Conservation (phyloP, 1,284 basidiomycete genomes). For the Volvariella surrecta region DNA sequence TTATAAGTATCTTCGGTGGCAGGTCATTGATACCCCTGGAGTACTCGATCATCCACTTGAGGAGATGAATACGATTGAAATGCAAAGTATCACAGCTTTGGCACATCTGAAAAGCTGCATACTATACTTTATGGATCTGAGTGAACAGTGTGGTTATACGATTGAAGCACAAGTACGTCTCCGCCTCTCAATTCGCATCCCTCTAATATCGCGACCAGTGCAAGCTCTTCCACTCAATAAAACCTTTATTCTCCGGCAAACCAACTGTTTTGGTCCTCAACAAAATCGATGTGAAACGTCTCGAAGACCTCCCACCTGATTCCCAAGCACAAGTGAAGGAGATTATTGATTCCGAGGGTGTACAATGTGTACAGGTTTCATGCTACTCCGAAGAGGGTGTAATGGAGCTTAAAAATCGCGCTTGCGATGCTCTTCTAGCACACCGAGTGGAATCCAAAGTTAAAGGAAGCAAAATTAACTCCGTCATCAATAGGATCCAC, state of each 20-base stretch:
- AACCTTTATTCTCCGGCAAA: slow-evolving; percentile 89
- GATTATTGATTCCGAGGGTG: slow-evolving; percentile 68
- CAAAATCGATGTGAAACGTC: slow-evolving; percentile 87
- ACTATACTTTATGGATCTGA: slow-evolving; percentile 95
- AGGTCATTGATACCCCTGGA: slow-evolving; percentile 94
- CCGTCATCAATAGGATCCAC: slow-evolving; percentile 88
- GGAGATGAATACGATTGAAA: slow-evolving; percentile 99
- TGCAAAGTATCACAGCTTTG: slow-evolving; percentile 96
- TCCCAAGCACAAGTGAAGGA: slow-evolving; percentile 76
- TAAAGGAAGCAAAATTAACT: slow-evolving; percentile 88
- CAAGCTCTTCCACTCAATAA: slow-evolving; percentile 97
- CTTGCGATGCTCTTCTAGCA: slow-evolving; percentile 88
- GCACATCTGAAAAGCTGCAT: slow-evolving; percentile 90
- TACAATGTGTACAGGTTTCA: slow-evolving; percentile 76
- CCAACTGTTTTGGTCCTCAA: slow-evolving; percentile 91
- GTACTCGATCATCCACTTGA: slow-evolving; percentile 91
- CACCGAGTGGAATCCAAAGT: slow-evolving; percentile 91
- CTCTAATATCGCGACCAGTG: slow-evolving; percentile 42
- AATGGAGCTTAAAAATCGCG: slow-evolving; percentile 88
- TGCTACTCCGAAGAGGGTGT: slow-evolving; percentile 95
- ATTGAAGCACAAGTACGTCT: slow-evolving; percentile 80
- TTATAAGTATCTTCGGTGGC: slow-evolving; percentile 97
- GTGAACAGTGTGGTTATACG: slow-evolving; percentile 93
- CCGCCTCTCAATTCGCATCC: slow-evolving; percentile 1
- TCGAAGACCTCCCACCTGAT: slow-evolving; percentile 74